These are phyloP conservation scores for Clavaria fumosa DNA, from an alignment of 768 basidiomycete genomes.

Conservation along the genomic window DNA sequence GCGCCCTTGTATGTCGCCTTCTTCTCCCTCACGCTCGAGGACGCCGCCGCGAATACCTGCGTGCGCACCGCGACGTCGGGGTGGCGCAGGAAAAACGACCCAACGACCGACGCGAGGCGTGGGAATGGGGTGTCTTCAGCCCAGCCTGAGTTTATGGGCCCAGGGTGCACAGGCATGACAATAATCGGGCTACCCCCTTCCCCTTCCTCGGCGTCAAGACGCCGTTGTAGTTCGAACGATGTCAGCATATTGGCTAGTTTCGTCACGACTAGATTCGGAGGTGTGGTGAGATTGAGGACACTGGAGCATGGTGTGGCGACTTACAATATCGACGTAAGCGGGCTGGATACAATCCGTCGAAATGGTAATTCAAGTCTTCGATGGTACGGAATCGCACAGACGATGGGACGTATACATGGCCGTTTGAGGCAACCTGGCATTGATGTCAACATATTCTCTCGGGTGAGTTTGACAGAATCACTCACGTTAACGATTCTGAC, in stretches of 20 bases:
- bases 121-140: slow-evolving; percentile 9
- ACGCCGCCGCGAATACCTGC: slow-evolving; percentile 26
- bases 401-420: slow-evolving; percentile 12
- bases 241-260: slow-evolving; percentile 40
- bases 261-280: slow-evolving; percentile 19
- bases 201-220: slow-evolving; percentile 23
- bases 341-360: slow-evolving; percentile 11
- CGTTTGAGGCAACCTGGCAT: slow-evolving; percentile 21
- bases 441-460: neutral
- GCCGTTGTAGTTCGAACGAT: slow-evolving; percentile 33
- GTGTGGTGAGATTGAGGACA: too few relatives aligned
- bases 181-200: slow-evolving; percentile 22
- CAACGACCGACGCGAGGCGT: slow-evolving; percentile 8
- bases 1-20: slow-evolving; percentile 21
- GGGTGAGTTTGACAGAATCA: slow-evolving; percentile 4
- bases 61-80: slow-evolving; percentile 22
- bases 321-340: slow-evolving; percentile 20
- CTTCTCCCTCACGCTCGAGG: slow-evolving; percentile 19
- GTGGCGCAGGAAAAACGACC: slow-evolving; percentile 9
- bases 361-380: slow-evolving; percentile 24
- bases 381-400: slow-evolving; percentile 16
- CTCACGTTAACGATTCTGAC: slow-evolving; percentile 46
- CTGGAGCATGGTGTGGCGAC: slow-evolving; percentile 1
- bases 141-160: slow-evolving; percentile 20
- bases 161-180: slow-evolving; percentile 28